These are phyloP conservation scores for Sungouiozyma intestinalis DNA, from an alignment of 805 yeast genomes.

Conservation along the genomic window DNA sequence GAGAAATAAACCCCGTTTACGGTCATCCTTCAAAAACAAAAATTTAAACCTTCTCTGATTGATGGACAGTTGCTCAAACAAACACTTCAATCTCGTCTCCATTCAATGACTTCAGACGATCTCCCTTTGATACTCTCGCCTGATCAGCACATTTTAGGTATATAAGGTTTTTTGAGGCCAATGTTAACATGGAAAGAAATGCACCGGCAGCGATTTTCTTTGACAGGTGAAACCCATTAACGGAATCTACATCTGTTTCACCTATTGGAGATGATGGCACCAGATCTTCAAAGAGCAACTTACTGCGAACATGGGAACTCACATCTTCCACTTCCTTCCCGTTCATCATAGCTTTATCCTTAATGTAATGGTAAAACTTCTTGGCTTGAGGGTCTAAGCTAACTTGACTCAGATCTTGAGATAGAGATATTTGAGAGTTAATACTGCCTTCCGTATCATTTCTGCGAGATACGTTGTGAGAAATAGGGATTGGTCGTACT, in stretches of 20 bases:
- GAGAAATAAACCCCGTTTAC: neutral
- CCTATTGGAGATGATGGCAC: slow-evolving; percentile 18
- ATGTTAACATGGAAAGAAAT: slow-evolving; percentile 20
- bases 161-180: slow-evolving; percentile 19
- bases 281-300: slow-evolving; percentile 19
- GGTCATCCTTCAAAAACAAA: neutral
- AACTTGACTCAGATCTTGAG: neutral
- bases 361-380: slow-evolving; percentile 22
- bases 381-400: slow-evolving; percentile 19
- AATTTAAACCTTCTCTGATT: no score
- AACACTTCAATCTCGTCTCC: neutral
- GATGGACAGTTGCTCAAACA: no score
- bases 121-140: neutral
- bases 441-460: neutral
- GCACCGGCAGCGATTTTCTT: slow-evolving; percentile 25
- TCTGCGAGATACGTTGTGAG: neutral
- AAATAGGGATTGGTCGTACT: neutral
- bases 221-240: slow-evolving; percentile 3
- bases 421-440: neutral
- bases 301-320: slow-evolving; percentile 11
- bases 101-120: neutral
- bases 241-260: neutral
- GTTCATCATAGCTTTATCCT: slow-evolving; percentile 13
- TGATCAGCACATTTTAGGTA: slow-evolving; percentile 1
- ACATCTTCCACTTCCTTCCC: slow-evolving; percentile 7